Conservation (phyloP, 495 filamentous ascomycete genomes). For the Evernia prunastri region DNA sequence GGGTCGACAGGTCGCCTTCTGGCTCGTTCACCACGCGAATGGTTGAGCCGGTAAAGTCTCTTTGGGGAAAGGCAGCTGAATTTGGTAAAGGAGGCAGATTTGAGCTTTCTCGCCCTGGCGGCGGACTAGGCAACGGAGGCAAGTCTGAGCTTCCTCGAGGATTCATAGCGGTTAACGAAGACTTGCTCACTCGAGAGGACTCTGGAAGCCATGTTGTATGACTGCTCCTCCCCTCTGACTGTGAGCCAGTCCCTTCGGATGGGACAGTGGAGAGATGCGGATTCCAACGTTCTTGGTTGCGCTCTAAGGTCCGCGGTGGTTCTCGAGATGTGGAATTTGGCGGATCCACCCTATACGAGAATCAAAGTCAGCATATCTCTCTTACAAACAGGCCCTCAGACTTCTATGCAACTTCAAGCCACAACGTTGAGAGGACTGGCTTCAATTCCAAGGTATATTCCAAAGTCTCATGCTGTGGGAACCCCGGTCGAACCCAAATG, state of each 20-base stretch:
- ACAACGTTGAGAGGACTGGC: neutral
- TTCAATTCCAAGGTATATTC: neutral
- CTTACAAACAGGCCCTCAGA: neutral
- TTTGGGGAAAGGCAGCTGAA: slow-evolving; percentile 28
- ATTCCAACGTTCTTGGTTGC: slow-evolving; percentile 53
- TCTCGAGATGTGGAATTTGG: slow-evolving; percentile 26
- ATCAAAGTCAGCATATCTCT: neutral
- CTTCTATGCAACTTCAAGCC: neutral
- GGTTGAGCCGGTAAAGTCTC: slow-evolving; percentile 38
- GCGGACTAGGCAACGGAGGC: slow-evolving; percentile 11
- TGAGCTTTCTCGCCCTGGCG: neutral
- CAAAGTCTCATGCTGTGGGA: neutral
- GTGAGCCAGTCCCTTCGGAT: slow-evolving; percentile 49
- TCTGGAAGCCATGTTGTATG: slow-evolving; percentile 19
- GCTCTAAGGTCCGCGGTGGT: slow-evolving; percentile 34
- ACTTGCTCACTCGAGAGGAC: slow-evolving; percentile 24
- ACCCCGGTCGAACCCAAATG: neutral
- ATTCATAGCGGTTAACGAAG: slow-evolving; percentile 26
- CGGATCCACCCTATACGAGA: slow-evolving; percentile 30
- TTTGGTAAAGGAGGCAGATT: slow-evolving; percentile 1
- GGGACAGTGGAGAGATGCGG: slow-evolving; percentile 68
- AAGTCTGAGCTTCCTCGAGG: slow-evolving; percentile 7
- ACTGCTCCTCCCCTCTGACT: slow-evolving; percentile 32
- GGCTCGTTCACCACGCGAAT: slow-evolving; percentile 43
- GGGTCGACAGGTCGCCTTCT: slow-evolving; percentile 39